Evolutionary conservation across 2,329 filamentous ascomycete genomes (phyloP), one percentile per base, ranked within the genome.

Genomic region (Tolypocladium ophioglossoides): DNA sequence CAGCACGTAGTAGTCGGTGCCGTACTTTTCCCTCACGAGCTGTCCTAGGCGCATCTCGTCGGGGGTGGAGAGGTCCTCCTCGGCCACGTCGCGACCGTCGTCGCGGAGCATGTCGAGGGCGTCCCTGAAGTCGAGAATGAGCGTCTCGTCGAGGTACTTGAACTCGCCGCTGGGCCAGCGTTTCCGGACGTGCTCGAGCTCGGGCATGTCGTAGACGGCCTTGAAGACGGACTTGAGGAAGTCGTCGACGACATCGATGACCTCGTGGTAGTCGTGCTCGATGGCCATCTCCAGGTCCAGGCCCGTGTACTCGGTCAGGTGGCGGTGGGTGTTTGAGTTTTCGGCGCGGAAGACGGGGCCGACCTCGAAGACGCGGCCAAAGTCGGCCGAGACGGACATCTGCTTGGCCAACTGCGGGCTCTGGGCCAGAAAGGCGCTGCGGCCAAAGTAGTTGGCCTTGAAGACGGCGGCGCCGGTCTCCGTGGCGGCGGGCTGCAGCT

Each of bases 251-350:
- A 88, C 77, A 39, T 83, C 77, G 35, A 96, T 79, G 51, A 91
- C 87, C 70, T 96, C 91, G 64, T 95, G 86, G 68, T 96, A 96
- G 68, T 95, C 86, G 62, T 88, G 83, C 51, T 91, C 86, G 58
- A 96, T 89, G 3, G 85, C 80, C 92, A 96, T 96, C 66, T 96
- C 91, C 20, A 96, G 70, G 77, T 96, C 91, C 34, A 96, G 77
- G 54, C 91, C 91, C 5, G 91, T 96, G 68, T 95, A 96, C 68
- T 96, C 91, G 0, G 91, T 96, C 76, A 96, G 77, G 68, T 96
- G 91, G 39, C 91, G 85, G 65, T 96, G 91, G 0, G 91, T 96
- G 70, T 96, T 96, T 66, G 89, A 95, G 74, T 96, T 95, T 68
- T 96, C 91, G 0, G 91, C 91, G 61, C 91, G 84, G 78, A 96